Evolutionary conservation across 2,329 filamentous ascomycete genomes (phyloP).

Genomic region (Ramularia collo-cygni): DNA sequence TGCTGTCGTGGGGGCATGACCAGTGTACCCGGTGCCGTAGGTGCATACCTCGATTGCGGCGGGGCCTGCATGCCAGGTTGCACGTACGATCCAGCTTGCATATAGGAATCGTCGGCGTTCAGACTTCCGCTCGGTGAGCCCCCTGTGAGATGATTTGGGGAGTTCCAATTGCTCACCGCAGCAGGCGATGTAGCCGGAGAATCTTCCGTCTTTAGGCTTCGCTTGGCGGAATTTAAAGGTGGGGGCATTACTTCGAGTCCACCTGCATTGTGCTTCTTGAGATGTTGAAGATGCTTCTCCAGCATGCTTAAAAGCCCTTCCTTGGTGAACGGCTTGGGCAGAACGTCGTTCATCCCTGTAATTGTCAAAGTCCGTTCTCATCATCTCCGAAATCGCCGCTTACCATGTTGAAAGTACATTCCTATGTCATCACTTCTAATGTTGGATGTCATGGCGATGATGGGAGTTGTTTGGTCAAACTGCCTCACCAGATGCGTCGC

Average conservation of each 20-base stretch:
- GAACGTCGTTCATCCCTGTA: conserved; percentile 90
- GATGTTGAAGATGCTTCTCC: conserved; percentile 78
- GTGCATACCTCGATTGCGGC: conserved; percentile 30
- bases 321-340: conserved; percentile 93
- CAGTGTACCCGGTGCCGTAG: conserved; percentile 34
- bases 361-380: background rate
- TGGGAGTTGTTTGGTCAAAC: conserved; percentile 72
- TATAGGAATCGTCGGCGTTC: conserved; percentile 39
- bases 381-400: conserved; percentile 29
- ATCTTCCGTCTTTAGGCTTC: conserved; percentile 56
- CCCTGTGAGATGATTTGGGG: conserved; percentile 51
- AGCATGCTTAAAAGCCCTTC: conserved; percentile 72
- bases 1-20: conserved; percentile 23
- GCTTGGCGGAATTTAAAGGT: conserved; percentile 46
- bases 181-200: conserved; percentile 57
- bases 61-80: conserved; percentile 18
- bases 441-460: conserved; percentile 98
- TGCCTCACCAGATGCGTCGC: conserved; percentile 90
- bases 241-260: conserved; percentile 43
- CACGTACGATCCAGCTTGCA: conserved; percentile 38
- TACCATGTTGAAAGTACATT: conserved; percentile 95
- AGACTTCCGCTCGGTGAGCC: conserved; percentile 49
- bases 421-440: conserved; percentile 94
- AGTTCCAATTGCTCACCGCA: conserved; percentile 57
- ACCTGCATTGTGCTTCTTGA: conserved; percentile 53